Base-by-base conservation (phyloP, 495 filamentous ascomycete genomes). In the Tuber microsphaerosporum region DNA sequence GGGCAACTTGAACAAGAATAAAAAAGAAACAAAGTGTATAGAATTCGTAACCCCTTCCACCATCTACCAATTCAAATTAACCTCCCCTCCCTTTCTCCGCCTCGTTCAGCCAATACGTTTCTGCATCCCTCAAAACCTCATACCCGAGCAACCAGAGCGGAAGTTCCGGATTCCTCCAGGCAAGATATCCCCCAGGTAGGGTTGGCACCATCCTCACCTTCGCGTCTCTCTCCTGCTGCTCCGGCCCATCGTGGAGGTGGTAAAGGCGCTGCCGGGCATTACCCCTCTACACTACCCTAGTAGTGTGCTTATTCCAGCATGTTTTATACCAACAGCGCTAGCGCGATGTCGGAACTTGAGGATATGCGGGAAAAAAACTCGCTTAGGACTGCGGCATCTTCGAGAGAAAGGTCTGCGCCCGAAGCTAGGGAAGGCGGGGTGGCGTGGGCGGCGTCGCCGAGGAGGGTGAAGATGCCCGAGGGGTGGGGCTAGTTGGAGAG, bases 371-470 rank as follows among this genome's bases (percentile, higher is more conserved):
- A 84, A 16, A 89, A 83, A 46, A 87, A 76, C 71, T 84, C 82
- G 9, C 87, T 86, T 9, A 89, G 77, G 43, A 86, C 34, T 1
- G 87, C 87, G 0, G 86, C 87, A 69, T 89, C 88, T 83, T 89
- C 88, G 0, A 88, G 75, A 10, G 85, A 84, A 73, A 86, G 87
- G 68, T 87, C 88, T 9, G 87, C 88, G 0, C 86, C 79, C 0
- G 78, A 80, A 10, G 86, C 87, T 6, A 90, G 81, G 82, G 91
- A 91, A 6, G 90, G 90, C 74, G 92, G 34, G 80, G 90, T 91
- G 6, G 91, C 90, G 77, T 92, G 91, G 71, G 89, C 90, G 9
- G 91, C 88, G 80, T 92, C 91, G 37, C 91, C 91, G 34, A 92
- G 85, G 65, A 92, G 81, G 12, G 88, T 89, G 71, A 92, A 89